Evolutionary conservation across 805 yeast species (phyloP), one percentile per base, ranked within the genome.

Genomic region (Starmera quercuum): DNA sequence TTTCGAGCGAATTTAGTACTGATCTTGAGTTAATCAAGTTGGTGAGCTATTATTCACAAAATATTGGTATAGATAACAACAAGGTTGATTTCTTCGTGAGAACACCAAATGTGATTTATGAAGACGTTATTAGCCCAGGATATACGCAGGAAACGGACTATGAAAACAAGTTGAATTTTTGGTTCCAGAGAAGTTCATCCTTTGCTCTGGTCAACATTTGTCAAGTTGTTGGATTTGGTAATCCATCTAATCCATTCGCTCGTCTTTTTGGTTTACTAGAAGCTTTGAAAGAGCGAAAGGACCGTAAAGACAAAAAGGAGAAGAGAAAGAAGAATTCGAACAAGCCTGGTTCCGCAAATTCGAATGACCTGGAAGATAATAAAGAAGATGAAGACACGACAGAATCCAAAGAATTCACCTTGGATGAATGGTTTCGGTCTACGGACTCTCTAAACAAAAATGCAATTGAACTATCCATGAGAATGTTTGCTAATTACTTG

Each of bases 141-240:
- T 33, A 33, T 14, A 20, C 10, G 12, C 31, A 35, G 31, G 31
- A 44, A 15, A 46, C 41, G 19, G 51, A 48, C 26, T 49, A 40
- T 31, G 56, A 51, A 21, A 46, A 54, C 33, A 56, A 58, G 47
- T 44, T 65, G 27, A 77, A 75, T 37, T 82, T 81, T 46, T 83
- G 86, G 83, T 79, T 78, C 48, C 80, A 81, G 46, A 80, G 82
- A 50, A 78, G 85, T 1, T 72, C 87, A 4, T 68, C 77, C 25
- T 81, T 83, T 63, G 90, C 92, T 3, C 64, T 82, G 31, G 75
- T 87, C 19, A 83, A 83, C 47, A 75, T 83, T 34, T 71, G 76
- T 46, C 90, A 83, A 58, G 52, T 83, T 34, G 72, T 80, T 30
- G 92, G 92, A 2, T 78, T 83, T 55, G 94, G 92, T 22, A 82